Evolutionary conservation across 495 filamentous ascomycete species (phyloP).

Genomic region (Neurospora tetraspora): DNA sequence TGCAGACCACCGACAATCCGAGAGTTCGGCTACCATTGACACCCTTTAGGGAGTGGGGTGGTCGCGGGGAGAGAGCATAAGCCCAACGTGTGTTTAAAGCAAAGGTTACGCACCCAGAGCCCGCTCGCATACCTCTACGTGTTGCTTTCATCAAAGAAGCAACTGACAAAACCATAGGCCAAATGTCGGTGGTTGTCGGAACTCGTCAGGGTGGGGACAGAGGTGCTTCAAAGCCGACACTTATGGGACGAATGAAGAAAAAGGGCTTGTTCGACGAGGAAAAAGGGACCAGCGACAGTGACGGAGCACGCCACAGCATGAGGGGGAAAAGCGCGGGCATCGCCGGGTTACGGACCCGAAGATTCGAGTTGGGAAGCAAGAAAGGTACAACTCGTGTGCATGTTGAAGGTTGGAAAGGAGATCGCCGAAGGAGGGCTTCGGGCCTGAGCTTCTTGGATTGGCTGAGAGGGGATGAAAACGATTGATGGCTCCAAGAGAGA

Average conservation of each 20-base stretch:
- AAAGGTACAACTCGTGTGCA: neutral
- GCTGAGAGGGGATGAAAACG: neutral
- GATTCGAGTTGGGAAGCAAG: neutral
- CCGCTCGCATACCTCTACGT: too few relatives aligned
- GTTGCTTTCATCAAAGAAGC: too few relatives aligned
- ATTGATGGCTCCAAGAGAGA: neutral
- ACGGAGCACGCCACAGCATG: neutral
- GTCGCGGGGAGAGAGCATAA: too few relatives aligned
- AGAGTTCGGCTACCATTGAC: too few relatives aligned
- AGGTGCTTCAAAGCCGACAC: neutral
- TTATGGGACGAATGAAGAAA: neutral
- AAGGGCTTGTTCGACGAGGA: neutral
- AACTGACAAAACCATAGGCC: too few relatives aligned
- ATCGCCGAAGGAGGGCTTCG: neutral
- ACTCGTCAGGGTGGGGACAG: too few relatives aligned
- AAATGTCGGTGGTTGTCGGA: too few relatives aligned
- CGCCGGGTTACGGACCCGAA: neutral
- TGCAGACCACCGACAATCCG: too few relatives aligned
- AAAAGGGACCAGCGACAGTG: neutral
- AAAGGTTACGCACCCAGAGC: too few relatives aligned
- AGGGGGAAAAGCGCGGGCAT: neutral
- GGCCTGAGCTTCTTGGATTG: neutral
- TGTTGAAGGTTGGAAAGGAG: neutral
- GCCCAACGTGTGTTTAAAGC: too few relatives aligned
- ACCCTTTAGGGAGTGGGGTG: too few relatives aligned